Conservation (phyloP, 148 eudicot species). For the Chenopodium suecicum region DNA sequence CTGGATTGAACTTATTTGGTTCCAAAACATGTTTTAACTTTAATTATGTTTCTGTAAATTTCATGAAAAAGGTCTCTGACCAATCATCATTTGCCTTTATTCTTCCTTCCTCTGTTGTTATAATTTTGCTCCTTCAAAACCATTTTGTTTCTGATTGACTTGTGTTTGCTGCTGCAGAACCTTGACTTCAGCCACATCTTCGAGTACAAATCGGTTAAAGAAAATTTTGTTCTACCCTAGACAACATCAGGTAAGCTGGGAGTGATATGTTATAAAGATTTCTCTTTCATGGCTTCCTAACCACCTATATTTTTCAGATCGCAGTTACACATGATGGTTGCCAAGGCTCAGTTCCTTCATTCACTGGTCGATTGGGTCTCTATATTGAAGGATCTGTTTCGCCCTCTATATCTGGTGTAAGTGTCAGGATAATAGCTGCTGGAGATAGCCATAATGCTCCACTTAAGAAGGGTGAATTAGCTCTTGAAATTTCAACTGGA, state of each 20-base stretch:
- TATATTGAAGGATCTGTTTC: conserved; percentile 96
- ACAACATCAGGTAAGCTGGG: conserved; percentile 59
- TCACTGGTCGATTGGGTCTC: conserved; percentile 78
- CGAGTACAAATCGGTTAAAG: conserved; percentile 47
- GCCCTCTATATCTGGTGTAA: conserved; percentile 83
- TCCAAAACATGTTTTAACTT: neutral
- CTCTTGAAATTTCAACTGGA: conserved; percentile 67
- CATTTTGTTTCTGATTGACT: conserved; percentile 9
- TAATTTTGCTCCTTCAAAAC: conserved; percentile 8
- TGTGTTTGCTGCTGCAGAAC: conserved; percentile 25
- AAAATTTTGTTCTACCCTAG: conserved; percentile 83
- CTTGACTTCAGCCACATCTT: conserved; percentile 22
- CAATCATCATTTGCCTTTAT: neutral
- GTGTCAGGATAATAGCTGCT: conserved; percentile 62
- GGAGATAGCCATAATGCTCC: conserved; percentile 62
- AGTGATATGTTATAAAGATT: conserved; percentile 10
- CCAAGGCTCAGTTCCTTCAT: conserved; percentile 63
- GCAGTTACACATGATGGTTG: conserved; percentile 68
- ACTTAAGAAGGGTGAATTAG: conserved; percentile 69
- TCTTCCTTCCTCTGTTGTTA: neutral
- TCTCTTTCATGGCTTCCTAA: conserved; percentile 15
- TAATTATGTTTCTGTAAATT: neutral
- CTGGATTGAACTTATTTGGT: neutral
- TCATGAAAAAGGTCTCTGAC: neutral
- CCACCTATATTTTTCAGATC: conserved; percentile 45